Base-by-base conservation (phyloP, 2,329 filamentous ascomycete species). In the Tolypocladium inflatum region DNA sequence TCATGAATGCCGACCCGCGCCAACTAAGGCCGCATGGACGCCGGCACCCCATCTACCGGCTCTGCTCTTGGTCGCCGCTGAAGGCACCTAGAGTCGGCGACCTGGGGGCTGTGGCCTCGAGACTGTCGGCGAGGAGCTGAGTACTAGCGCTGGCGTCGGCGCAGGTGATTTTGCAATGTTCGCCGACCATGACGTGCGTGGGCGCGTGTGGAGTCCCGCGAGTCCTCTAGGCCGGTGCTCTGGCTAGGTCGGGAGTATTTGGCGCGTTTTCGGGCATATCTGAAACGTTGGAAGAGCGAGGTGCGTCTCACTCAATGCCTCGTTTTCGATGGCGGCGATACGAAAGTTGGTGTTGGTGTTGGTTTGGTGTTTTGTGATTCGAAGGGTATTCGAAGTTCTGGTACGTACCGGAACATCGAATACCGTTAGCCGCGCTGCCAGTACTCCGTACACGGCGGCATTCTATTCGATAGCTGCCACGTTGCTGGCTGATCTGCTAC, bases 111-210 rank as follows among this genome's bases (percentile, higher is more conserved):
- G 17, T 33, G 30, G 48, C 30, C 0, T 13, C 30, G 19, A 9
- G 30, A 26, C 48, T 51, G 30, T 35, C 17, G 30, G 48, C 7
- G 48, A 35, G 19, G 51, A 55, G 42, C 42, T 42, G 23, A 23
- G 7, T 2, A 10, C 23, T 48, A 48, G 45, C 23, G 45, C 45
- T 26, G 43, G 23, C 21, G 54, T 53, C 39, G 45, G 41, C 37
- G 39, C 51, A 6, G n/a, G 54, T n/a, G 17, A 39, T 56, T 56
- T 59, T 26, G 54, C 50, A 50, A 57, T 59, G n/a, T 2, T 48
- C 42, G 58, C 51, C 37, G 52, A 43, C 54, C 21, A 59, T 57
- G 58, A 21, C 55, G 58, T 55, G 58, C 55, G 41, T 7, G 3
- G 30, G 30, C 17, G 9, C 45, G 6, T 50, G 45, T 50, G 26